These are phyloP conservation scores for Syncephalis fuscata DNA, from an alignment of 371 early-diverging fungal genomes.

Conservation along the genomic window DNA sequence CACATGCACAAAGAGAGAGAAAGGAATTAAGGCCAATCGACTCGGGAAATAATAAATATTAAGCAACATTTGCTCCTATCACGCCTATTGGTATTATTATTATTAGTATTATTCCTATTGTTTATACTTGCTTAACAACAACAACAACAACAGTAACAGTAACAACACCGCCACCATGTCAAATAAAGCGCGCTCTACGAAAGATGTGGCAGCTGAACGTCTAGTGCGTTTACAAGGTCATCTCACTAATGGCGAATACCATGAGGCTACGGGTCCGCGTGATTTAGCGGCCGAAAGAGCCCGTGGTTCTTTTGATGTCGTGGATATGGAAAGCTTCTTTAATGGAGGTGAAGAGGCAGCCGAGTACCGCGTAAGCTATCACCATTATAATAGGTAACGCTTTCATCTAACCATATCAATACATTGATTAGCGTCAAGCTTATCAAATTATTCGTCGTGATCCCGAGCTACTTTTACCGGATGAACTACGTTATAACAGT, in stretches of 20 bases:
- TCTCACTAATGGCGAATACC: constrained; percentile 6
- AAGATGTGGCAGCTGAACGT: constrained; percentile 9
- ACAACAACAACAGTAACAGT: too few species aligned
- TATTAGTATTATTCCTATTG: too few species aligned
- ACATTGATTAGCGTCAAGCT: constrained; percentile 16
- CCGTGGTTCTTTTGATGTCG: constrained; percentile 30
- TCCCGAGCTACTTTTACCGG: constrained; percentile 28
- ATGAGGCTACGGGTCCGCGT: constrained; percentile 15
- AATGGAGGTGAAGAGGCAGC: constrained; percentile 25
- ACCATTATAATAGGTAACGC: not conserved
- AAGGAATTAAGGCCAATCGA: too few species aligned
- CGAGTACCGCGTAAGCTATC: constrained; percentile 16
- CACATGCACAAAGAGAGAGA: too few species aligned
- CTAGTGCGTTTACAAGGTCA: constrained; percentile 15
- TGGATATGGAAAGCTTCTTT: constrained; percentile 23
- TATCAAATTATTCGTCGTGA: constrained; percentile 33
- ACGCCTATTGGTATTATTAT: too few species aligned
- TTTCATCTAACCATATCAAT: not conserved
- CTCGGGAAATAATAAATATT: too few species aligned
- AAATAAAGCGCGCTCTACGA: too few species aligned
- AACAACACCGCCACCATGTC: too few species aligned
- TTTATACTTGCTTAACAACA: too few species aligned
- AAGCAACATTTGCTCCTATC: too few species aligned
- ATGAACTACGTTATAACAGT: constrained; percentile 36
- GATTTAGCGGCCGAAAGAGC: constrained; percentile 33